Percentiles rank a stretch among this genome's conserved stretches.
phyloP scores from a whole-genome alignment of 371 early-diverging fungal species.

The Mortierella sp. region DNA sequence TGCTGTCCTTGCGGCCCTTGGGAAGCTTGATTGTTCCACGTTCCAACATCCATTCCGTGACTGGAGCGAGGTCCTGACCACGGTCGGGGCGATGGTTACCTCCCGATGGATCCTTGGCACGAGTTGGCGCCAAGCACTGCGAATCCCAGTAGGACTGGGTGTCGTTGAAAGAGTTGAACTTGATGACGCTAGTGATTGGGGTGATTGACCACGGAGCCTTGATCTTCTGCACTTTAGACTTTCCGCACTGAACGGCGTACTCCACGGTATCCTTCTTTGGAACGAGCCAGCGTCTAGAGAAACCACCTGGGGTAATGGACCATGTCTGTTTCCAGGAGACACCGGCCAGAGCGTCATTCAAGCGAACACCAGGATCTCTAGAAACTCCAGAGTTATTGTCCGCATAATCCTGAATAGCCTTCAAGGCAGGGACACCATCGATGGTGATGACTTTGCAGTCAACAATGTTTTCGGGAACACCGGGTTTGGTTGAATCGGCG shows the following conservation, averaged over 20 bases:
- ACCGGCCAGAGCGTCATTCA: slow-evolving; percentile 35
- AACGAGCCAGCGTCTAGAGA: slow-evolving; percentile 18
- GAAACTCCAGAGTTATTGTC: slow-evolving; percentile 25
- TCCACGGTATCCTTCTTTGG: slow-evolving; percentile 23
- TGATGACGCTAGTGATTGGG: slow-evolving; percentile 7
- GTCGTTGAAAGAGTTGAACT: slow-evolving; percentile 23
- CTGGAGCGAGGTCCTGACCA: slow-evolving; percentile 4
- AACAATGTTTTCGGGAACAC: slow-evolving; percentile 12
- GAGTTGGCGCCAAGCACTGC: slow-evolving; percentile 16
- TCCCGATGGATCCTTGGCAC: slow-evolving; percentile 6
- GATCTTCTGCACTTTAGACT: slow-evolving; percentile 5
- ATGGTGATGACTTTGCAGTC: slow-evolving; percentile 35
- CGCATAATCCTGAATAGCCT: slow-evolving; percentile 40
- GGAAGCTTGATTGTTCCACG: slow-evolving; percentile 17
- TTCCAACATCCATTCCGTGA: slow-evolving; percentile 8
- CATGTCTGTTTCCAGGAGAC: slow-evolving; percentile 22
- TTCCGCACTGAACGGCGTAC: slow-evolving; percentile 27
- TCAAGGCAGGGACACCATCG: slow-evolving; percentile 44
- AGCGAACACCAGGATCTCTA: slow-evolving; percentile 40
- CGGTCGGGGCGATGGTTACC: background rate
- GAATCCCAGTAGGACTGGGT: slow-evolving; percentile 32
- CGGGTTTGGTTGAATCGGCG: slow-evolving; percentile 9
- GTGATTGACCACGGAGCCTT: slow-evolving; percentile 25
- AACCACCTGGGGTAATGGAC: slow-evolving; percentile 20
- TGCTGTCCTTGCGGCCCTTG: background rate